Percentiles rank a stretch among this genome's conserved stretches.
phyloP scores from a whole-genome alignment of 345 rosid genomes.

The Salix koriyanagi region DNA sequence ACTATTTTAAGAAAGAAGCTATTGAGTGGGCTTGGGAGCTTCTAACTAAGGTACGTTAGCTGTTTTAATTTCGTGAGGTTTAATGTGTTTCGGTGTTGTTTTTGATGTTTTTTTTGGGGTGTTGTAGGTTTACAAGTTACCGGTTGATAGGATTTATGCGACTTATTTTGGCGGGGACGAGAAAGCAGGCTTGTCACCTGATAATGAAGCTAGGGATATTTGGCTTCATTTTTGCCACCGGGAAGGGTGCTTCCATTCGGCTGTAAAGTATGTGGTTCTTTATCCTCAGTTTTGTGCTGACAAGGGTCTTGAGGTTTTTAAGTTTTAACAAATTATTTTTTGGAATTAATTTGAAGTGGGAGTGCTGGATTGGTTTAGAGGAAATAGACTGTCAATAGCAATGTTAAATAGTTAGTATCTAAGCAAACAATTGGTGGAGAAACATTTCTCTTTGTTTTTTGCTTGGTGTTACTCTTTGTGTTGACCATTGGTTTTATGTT shows the following conservation, averaged over 20 bases:
- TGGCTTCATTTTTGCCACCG: constrained; percentile 82
- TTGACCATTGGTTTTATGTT: too few relatives aligned
- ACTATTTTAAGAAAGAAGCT: constrained; percentile 91
- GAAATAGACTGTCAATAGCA: too few relatives aligned
- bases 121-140: constrained; percentile 67
- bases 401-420: too few relatives aligned
- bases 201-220: constrained; percentile 74
- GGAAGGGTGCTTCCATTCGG: constrained; percentile 82
- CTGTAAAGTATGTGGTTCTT: constrained; percentile 59
- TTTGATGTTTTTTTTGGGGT: background rate
- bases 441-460: too few relatives aligned
- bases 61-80: background rate
- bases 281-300: background rate
- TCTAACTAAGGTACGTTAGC: constrained; percentile 52
- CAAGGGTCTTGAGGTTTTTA: background rate
- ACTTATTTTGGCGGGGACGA: constrained; percentile 99
- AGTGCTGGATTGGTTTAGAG: too few relatives aligned
- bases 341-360: too few relatives aligned
- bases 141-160: constrained; percentile 75
- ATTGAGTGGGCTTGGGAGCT: constrained; percentile 99
- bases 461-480: too few relatives aligned
- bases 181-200: constrained; percentile 78
- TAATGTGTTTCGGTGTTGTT: background rate
- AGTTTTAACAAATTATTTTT: too few relatives aligned
- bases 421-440: too few relatives aligned